Base-by-base conservation (phyloP, 2,329 filamentous ascomycete species). In the Aspergillus terreus region DNA sequence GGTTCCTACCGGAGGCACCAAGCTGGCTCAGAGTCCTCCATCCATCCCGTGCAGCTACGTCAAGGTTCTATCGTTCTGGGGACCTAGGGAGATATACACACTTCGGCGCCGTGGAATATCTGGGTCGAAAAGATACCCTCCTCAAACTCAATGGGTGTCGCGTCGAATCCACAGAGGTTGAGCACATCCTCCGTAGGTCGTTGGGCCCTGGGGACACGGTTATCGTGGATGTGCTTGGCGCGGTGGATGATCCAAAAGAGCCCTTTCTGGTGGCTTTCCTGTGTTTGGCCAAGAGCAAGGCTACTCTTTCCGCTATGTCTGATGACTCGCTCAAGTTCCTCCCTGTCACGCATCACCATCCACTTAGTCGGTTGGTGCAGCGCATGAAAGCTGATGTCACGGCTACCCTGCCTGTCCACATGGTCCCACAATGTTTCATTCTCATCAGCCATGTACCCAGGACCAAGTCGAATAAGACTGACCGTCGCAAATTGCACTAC, bases 91-190 rank as follows among this genome's bases (percentile, higher is more conserved):
- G 61, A 12, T 64, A 59, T 41, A 48, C 46, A 7, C 53, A 57
- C 5, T 59, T 62, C 25, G 62, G 61, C 4, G 57, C 56, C 1
- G 51, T 66, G 15, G 60, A 65, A 45, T 51, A 62, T 9, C 56
- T 66, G 40, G 63, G 63, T 7, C 62, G 63, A 4, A 66, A 64
- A 23, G 63, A 66, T 36, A 59, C 60, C 1, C 51, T 64, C 44
- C 46, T 66, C 6, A 66, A 66, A 19, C 52, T 65, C 0, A 53
- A 63, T 23, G 63, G 63, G 1, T 53, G 49, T 1, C 55, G 63
- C 1, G 54, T 65, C 6, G 60, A 65, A 32, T 50, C 58, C 0
- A 49, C 44, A 1, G 58, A 65, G 27, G 62, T 65, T 3, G 63
- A 65, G 41, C 56, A 58, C 35, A 44, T 61, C 0, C 45, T 59